These are phyloP conservation scores for Backusella psychrophila DNA, from an alignment of 192 early-diverging fungal species.

Conservation along the genomic window DNA sequence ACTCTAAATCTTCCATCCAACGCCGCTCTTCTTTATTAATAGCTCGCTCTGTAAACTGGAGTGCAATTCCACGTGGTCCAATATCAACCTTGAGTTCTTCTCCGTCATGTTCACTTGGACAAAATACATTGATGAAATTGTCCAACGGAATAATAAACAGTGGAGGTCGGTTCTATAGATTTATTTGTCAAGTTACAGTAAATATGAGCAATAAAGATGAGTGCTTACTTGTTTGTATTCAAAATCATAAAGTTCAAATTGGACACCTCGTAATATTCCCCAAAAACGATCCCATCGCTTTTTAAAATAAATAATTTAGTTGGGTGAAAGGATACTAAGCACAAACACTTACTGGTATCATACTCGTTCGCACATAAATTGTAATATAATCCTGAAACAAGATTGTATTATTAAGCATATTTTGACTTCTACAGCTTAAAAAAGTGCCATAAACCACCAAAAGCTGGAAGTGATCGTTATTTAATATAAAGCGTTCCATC, in stretches of 20 bases:
- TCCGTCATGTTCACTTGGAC: constrained; percentile 20
- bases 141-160: constrained; percentile 28
- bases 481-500: constrained; percentile 16
- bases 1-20: constrained; percentile 15
- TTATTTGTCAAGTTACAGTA: neutral
- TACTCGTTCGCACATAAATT: constrained; percentile 21
- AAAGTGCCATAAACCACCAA: constrained; percentile 28
- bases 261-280: constrained; percentile 27
- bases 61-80: constrained; percentile 16
- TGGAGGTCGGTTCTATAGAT: constrained; percentile 19
- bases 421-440: constrained; percentile 20
- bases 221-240: constrained; percentile 33
- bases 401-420: constrained; percentile 18
- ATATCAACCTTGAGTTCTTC: constrained; percentile 17
- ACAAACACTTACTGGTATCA: constrained; percentile 30
- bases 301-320: neutral
- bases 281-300: constrained; percentile 33
- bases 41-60: constrained; percentile 26
- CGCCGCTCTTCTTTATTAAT: neutral
- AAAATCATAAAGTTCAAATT: constrained; percentile 35
- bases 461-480: constrained; percentile 20
- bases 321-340: neutral
- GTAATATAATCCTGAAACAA: constrained; percentile 30
- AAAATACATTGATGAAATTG: constrained; percentile 16
- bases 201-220: neutral